Conservation (phyloP, 306 rosid genomes). For the Quercus berberidifolia region DNA sequence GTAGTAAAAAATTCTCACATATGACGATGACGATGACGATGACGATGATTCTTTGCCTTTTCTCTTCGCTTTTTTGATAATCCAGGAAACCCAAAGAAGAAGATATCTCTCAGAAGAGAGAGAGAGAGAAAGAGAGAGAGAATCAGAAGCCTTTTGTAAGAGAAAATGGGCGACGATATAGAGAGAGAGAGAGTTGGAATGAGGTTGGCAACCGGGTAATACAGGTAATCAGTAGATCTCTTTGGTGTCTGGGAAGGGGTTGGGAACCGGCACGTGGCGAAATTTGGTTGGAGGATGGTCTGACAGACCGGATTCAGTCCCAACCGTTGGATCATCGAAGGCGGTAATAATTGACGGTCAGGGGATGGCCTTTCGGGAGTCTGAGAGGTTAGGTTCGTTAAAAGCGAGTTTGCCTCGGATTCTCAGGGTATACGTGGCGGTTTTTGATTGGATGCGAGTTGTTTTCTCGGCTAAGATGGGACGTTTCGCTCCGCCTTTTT, state of each 20-base stretch:
- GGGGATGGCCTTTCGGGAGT: conserved; percentile 11
- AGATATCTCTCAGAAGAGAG: neutral
- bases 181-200: conserved; percentile 18
- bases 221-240: conserved; percentile 38
- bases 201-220: conserved; percentile 41
- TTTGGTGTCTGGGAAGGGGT: conserved; percentile 23
- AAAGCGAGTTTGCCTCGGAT: neutral
- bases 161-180: conserved; percentile 12
- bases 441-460: neutral
- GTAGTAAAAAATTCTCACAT: neutral
- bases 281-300: conserved; percentile 6
- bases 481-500: neutral
- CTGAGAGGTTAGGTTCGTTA: conserved; percentile 12
- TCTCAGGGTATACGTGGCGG: neutral
- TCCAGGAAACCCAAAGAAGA: conserved; percentile 26
- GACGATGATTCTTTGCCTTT: neutral
- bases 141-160: conserved; percentile 6
- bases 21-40: neutral
- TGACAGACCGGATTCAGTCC: conserved; percentile 25
- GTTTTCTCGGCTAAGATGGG: conserved; percentile 4
- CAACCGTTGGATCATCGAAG: conserved; percentile 40
- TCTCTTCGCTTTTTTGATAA: neutral
- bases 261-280: conserved; percentile 35
- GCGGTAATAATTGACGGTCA: conserved; percentile 17
- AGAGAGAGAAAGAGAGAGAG: conserved; percentile 15